These are phyloP conservation scores for Beverwykella pulmonaria DNA, from an alignment of 495 filamentous ascomycete species.

Conservation along the genomic window DNA sequence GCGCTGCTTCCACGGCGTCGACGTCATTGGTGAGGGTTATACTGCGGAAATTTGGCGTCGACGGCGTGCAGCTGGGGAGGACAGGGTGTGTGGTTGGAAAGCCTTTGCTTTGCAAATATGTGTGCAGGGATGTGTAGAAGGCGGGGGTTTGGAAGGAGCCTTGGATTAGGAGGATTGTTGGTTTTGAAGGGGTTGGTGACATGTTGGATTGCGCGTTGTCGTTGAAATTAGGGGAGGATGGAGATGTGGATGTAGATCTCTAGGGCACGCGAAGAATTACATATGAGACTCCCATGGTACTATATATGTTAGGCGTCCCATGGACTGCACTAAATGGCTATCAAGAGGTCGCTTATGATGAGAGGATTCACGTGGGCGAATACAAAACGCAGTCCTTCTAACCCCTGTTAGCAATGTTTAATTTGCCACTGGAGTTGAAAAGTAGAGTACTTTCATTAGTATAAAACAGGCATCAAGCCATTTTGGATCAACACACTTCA, in stretches of 20 bases:
- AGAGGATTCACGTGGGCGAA: too few species aligned
- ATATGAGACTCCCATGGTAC: not conserved
- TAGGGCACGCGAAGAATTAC: not conserved
- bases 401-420: too few species aligned
- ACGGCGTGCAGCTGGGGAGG: slow-evolving; percentile 36
- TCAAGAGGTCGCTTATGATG: too few species aligned
- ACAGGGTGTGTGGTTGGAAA: slow-evolving; percentile 36
- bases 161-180: slow-evolving; percentile 43
- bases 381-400: too few species aligned
- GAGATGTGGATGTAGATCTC: not conserved
- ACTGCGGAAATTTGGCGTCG: not conserved
- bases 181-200: slow-evolving; percentile 3
- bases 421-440: too few species aligned
- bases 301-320: not conserved
- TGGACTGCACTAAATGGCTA: too few species aligned
- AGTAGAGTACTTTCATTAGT: too few species aligned
- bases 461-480: too few species aligned
- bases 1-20: not conserved
- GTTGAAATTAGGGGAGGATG: not conserved
- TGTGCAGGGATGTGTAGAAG: slow-evolving; percentile 33
- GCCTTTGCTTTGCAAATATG: slow-evolving; percentile 19
- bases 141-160: slow-evolving; percentile 46
- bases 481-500: too few species aligned
- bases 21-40: slow-evolving; percentile 14
- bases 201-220: not conserved